Base-by-base conservation (phyloP, 2,329 filamentous ascomycete genomes). In the Neocucurbitaria cava region DNA sequence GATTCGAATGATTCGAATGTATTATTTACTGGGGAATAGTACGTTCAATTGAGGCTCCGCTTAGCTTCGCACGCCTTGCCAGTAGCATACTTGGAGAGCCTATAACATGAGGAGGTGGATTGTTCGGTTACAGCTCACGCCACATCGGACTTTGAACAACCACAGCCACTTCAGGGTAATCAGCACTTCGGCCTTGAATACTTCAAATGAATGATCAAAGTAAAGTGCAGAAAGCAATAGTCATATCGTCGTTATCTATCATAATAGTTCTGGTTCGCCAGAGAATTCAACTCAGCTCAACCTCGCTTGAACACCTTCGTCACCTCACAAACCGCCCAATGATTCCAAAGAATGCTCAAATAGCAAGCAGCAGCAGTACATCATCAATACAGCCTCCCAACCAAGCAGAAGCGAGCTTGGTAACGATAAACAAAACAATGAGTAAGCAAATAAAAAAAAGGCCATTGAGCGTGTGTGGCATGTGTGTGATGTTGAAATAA, bases 241-340 rank as follows among this genome's bases (percentile, higher is more conserved):
- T 43, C 41, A 43, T 43, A 43, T 43, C 41, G 23, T 43, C 41
- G 41, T 43, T 17, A 30, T 43, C 23, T 43, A 43, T 18, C 41
- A 30, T 43, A 30, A n/a, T 31, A 43, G 2, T 24, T 43, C n/a
- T n/a, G 4, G 38, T 11, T 40, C 20, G n/a, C n/a, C 28, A 23
- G 11, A 7, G 18, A 23, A 11, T 21, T n/a, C 11, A 40, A 21
- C 10, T 24, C 9, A 3, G 5, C 18, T 28, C 24, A 28, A 24
- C n/a, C 24, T n/a, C n/a, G n/a, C n/a, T n/a, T n/a, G n/a, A n/a
- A n/a, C n/a, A n/a, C n/a, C n/a, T n/a, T n/a, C n/a, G n/a, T n/a
- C n/a, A n/a, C n/a, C n/a, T n/a, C n/a, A n/a, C n/a, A n/a, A n/a
- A n/a, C n/a, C n/a, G n/a, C n/a, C n/a, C n/a, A n/a, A n/a, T n/a